Evolutionary conservation across 208 protist genomes (phyloP), one percentile per base, ranked within the genome.

Genomic region (Wallacemonas collosoma): DNA sequence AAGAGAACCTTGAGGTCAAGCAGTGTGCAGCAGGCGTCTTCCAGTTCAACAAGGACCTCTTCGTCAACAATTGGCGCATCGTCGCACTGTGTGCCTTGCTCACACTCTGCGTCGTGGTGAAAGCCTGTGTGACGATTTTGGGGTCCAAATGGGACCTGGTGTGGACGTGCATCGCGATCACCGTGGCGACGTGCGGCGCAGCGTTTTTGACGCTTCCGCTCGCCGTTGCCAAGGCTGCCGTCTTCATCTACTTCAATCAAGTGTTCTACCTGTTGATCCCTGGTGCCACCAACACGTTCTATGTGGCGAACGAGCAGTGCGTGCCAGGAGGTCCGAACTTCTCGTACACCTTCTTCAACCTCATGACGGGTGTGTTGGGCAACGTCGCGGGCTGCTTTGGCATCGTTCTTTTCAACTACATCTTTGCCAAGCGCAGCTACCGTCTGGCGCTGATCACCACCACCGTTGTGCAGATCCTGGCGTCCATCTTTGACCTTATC

Each of bases 321-420:
- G 60, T 92, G 6, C 81, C 83, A 7, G 68, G 72, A 58, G 89
- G 86, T 40, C 89, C 89, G 14, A 63, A 90, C 54, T 94, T 94
- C 73, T 67, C n/a, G 9, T 80, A 82, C 75, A 88, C 81, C 55
- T 92, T 89, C 72, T 90, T 86, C 82, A 76, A 77, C 53, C 80
- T 80, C 38, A 75, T 87, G 39, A 75, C 67, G 14, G 71, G 67
- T 54, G 47, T 77, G 53, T 17, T 88, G 5, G 82, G 77, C 44
- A 86, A 83, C 72, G 54, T 82, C 7, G 77, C 79, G n/a, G 77
- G 84, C 60, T 68, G 87, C 38, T 35, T 83, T 44, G 89, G 82
- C 15, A 71, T 83, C 8, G 71, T 72, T 9, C 4, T 89, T 1
- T 92, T 94, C 53, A 56, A 71, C 1, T 79, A 83, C 69, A 72